phyloP scores from a whole-genome alignment of 2,329 filamentous ascomycete genomes.

The Sclerotiophoma versabilis region DNA sequence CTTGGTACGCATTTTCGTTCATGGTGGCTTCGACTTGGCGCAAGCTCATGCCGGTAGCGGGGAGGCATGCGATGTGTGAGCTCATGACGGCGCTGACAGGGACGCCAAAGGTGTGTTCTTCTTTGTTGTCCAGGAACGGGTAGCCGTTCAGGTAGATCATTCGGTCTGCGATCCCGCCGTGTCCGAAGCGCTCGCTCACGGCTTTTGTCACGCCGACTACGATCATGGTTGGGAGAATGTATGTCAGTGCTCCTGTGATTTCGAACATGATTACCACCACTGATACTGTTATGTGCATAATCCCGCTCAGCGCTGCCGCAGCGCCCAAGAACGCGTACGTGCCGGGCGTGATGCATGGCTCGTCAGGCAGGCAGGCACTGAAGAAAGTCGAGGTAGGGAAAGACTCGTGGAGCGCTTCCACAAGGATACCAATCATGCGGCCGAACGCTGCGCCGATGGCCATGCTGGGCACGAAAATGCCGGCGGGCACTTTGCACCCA shows the following conservation, averaged over 20 bases:
- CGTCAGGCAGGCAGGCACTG: constrained; percentile 84
- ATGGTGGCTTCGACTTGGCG: constrained; percentile 79
- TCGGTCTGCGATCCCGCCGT: constrained; percentile 93
- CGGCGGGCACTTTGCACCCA: constrained; percentile 95
- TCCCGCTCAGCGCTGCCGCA: constrained; percentile 87
- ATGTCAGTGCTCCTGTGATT: constrained; percentile 93
- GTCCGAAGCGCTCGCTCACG: constrained; percentile 88
- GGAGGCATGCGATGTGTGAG: constrained; percentile 74
- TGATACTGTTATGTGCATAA: constrained; percentile 97
- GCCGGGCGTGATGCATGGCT: constrained; percentile 94
- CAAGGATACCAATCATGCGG: constrained; percentile 90
- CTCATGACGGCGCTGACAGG: constrained; percentile 93
- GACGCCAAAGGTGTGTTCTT: constrained; percentile 95
- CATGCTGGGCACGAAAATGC: constrained; percentile 98
- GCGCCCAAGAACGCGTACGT: constrained; percentile 97
- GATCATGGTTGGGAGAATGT: constrained; percentile 98
- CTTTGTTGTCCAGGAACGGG: constrained; percentile 95
- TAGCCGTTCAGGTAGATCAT: constrained; percentile 99
- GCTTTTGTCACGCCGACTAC: constrained; percentile 97
- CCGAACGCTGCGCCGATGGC: constrained; percentile 95
- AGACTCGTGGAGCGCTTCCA: constrained; percentile 85
- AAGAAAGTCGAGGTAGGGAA: constrained; percentile 87
- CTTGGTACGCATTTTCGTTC: constrained; percentile 81
- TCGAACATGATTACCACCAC: constrained; percentile 99
- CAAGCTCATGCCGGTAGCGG: constrained; percentile 75